Evolutionary conservation across 163 green algal genomes (phyloP).

Genomic region (Chloromonas sp.): DNA sequence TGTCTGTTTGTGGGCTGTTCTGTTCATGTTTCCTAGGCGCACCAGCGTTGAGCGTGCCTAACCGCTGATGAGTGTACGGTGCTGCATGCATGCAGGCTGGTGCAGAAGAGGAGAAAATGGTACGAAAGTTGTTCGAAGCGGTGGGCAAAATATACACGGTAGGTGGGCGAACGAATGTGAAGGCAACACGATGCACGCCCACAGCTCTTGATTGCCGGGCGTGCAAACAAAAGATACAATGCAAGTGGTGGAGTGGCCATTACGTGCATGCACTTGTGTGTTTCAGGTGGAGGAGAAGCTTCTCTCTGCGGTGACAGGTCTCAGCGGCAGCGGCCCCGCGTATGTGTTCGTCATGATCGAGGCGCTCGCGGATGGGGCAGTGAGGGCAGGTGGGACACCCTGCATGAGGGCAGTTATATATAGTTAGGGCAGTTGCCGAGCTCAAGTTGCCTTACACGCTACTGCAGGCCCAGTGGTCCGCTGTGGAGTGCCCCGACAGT

Average conservation of each 20-base stretch:
- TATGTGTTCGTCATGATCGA: constrained; percentile 97
- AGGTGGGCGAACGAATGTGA: too few relatives aligned
- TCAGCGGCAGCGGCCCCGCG: constrained; percentile 88
- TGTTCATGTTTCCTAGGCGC: too few relatives aligned
- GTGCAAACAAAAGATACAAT: too few relatives aligned
- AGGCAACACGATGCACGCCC: too few relatives aligned
- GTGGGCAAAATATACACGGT: constrained; percentile 77
- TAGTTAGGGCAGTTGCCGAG: too few relatives aligned
- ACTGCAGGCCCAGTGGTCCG: too few relatives aligned
- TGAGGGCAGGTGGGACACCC: constrained; percentile 41
- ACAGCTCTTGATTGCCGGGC: too few relatives aligned
- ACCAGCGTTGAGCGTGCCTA: not conserved
- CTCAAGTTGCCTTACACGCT: too few relatives aligned
- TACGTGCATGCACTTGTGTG: not conserved
- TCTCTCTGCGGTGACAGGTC: constrained; percentile 88
- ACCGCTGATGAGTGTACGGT: not conserved
- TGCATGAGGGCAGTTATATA: too few relatives aligned
- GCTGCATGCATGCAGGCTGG: constrained; percentile 35
- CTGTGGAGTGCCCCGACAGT: too few relatives aligned
- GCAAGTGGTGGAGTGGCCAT: too few relatives aligned
- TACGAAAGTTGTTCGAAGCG: constrained; percentile 73
- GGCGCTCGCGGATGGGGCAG: constrained; percentile 91
- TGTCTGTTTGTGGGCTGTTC: not conserved
- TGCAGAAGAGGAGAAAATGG: constrained; percentile 63
- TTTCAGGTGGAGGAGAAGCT: constrained; percentile 81